Percentiles rank a stretch among this genome's conserved stretches.
Conservation (phyloP, 2,329 filamentous ascomycete species). For the Westerdykella aurantiaca region DNA sequence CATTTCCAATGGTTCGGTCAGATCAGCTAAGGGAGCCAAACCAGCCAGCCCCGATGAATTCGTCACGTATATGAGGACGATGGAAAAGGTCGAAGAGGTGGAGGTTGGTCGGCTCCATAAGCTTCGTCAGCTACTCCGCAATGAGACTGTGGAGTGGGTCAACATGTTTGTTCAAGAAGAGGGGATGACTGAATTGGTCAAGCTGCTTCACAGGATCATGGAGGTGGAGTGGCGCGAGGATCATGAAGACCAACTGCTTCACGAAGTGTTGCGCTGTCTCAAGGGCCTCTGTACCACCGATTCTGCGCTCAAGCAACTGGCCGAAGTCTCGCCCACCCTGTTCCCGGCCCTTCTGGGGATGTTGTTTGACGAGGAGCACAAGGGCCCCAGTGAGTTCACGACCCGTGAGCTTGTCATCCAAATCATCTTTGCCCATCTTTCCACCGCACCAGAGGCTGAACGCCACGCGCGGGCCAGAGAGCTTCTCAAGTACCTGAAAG, state of each 20-base stretch:
- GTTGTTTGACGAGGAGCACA: slow-evolving; percentile 97
- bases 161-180: slow-evolving; percentile 84
- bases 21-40: slow-evolving; percentile 63
- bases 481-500: slow-evolving; percentile 74
- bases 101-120: slow-evolving; percentile 97
- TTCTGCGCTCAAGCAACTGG: slow-evolving; percentile 73
- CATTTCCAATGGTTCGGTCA: slow-evolving; percentile 51
- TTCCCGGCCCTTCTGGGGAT: slow-evolving; percentile 83
- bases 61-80: slow-evolving; percentile 76
- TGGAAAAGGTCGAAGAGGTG: slow-evolving; percentile 72
- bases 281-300: slow-evolving; percentile 93
- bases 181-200: slow-evolving; percentile 88
- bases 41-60: slow-evolving; percentile 75
- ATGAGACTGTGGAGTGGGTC: slow-evolving; percentile 94
- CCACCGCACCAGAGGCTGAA: slow-evolving; percentile 52
- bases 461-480: slow-evolving; percentile 63
- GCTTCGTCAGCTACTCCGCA: slow-evolving; percentile 77
- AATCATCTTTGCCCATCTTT: slow-evolving; percentile 81
- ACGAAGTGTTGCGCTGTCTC: slow-evolving; percentile 86
- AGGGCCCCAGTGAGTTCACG: slow-evolving; percentile 93
- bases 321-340: slow-evolving; percentile 70
- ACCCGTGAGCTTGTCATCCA: slow-evolving; percentile 87
- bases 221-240: slow-evolving; percentile 97
- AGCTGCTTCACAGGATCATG: slow-evolving; percentile 83
- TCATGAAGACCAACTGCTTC: slow-evolving; percentile 86